A percentile compares a stretch with the other conserved stretches of the same genome.
phyloP scores from a whole-genome alignment of 2,329 filamentous ascomycete species.

The Aspergillus arachidicola region DNA sequence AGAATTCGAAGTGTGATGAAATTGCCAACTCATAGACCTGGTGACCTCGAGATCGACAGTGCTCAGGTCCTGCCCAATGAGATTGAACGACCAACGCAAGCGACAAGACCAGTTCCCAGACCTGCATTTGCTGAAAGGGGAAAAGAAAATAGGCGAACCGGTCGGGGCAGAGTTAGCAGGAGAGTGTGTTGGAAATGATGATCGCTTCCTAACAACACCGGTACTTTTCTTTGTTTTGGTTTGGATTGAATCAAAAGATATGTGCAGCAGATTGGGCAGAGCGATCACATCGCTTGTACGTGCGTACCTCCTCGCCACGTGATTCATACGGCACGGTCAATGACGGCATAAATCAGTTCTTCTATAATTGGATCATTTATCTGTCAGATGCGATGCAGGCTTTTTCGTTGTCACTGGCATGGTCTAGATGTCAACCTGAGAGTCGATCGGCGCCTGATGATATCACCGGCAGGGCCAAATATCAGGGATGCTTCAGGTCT shows the following conservation, averaged over 20 bases:
- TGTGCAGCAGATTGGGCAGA: neutral
- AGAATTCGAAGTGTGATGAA: slow-evolving; percentile 23
- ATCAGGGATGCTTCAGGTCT: neutral
- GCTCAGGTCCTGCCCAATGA: slow-evolving; percentile 13
- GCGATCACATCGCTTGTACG: neutral
- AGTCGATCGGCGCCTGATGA: neutral
- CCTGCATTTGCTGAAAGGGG: neutral
- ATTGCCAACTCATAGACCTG: slow-evolving; percentile 41
- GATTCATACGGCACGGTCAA: neutral
- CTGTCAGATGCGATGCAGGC: slow-evolving; percentile 1
- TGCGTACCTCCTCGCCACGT: neutral
- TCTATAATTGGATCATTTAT: slow-evolving; percentile 4
- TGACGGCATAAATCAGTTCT: neutral
- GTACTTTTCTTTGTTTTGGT: neutral
- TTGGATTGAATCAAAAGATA: neutral
- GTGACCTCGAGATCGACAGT: slow-evolving; percentile 37
- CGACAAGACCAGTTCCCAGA: slow-evolving; percentile 1
- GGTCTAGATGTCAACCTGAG: neutral
- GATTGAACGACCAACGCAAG: neutral
- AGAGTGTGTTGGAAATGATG: neutral
- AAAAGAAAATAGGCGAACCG: neutral
- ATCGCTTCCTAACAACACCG: neutral
- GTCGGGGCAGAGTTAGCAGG: neutral
- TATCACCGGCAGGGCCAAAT: neutral
- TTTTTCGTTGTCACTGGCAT: neutral